These are phyloP conservation scores for Zizania palustris DNA, from an alignment of 202 grass and related monocot genomes.

Conservation along the genomic window DNA sequence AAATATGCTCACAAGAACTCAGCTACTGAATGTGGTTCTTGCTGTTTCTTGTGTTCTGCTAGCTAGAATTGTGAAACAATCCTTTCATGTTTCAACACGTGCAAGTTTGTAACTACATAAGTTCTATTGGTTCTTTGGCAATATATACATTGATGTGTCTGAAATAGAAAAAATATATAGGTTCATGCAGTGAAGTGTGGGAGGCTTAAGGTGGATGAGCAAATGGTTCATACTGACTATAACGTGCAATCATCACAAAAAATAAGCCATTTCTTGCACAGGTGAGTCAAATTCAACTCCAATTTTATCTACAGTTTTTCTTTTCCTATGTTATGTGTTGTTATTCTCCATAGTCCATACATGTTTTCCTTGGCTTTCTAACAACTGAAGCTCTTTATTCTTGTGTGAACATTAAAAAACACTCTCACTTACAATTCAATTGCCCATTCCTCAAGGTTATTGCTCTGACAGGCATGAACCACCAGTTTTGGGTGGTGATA, in stretches of 20 bases:
- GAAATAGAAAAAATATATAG: constrained; percentile 46
- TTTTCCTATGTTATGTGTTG: background rate
- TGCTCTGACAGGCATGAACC: constrained; percentile 78
- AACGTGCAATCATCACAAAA: constrained; percentile 81
- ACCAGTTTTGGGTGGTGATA: constrained; percentile 73
- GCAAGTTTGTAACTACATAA: background rate
- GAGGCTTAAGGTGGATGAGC: constrained; percentile 87
- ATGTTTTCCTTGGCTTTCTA: constrained; percentile 2
- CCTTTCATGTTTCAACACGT: background rate
- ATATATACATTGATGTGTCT: constrained; percentile 26
- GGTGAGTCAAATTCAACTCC: constrained; percentile 43
- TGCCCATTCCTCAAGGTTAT: constrained; percentile 28
- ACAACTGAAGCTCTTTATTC: constrained; percentile 14
- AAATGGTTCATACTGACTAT: constrained; percentile 64
- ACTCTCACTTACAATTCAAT: constrained; percentile 23
- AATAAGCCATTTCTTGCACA: constrained; percentile 96
- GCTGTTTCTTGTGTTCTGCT: background rate
- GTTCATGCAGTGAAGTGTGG: constrained; percentile 72
- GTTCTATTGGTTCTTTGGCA: background rate
- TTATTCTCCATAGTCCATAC: background rate
- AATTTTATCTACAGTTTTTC: background rate
- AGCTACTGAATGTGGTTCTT: constrained; percentile 15
- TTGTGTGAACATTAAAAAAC: constrained; percentile 5
- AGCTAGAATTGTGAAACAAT: background rate
- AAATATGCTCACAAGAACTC: background rate